A percentile compares a stretch with the other conserved stretches of the same genome.
Evolutionary conservation across 192 early-diverging fungal species (phyloP).

Genomic region (Backusella luteola): DNA sequence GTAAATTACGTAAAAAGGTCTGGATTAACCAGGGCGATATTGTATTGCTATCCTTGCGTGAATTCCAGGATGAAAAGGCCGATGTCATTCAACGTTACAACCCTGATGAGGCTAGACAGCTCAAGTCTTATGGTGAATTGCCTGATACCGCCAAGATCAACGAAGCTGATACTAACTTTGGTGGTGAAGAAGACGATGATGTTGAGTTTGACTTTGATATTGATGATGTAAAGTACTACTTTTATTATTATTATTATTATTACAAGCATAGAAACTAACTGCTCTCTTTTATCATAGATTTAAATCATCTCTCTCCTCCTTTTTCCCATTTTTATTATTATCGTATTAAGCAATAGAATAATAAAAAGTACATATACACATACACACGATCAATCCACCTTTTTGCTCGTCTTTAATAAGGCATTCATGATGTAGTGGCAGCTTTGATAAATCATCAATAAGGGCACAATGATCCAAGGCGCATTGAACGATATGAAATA

Average conservation of each 20-base stretch:
- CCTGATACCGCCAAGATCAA: constrained; percentile 85
- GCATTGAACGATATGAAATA: constrained; percentile 88
- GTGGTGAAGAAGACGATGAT: constrained; percentile 61
- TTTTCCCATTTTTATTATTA: not conserved
- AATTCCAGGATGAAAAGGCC: constrained; percentile 92
- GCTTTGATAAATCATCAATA: not conserved
- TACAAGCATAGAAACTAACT: not conserved
- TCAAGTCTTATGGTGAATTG: constrained; percentile 94
- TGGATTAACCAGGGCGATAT: constrained; percentile 95
- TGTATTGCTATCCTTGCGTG: constrained; percentile 85
- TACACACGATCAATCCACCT: not conserved
- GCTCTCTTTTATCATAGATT: constrained; percentile 4
- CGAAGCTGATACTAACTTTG: constrained; percentile 67
- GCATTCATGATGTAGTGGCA: not conserved
- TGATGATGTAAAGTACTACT: constrained; percentile 62
- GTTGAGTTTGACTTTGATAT: constrained; percentile 92
- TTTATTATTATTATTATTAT: not conserved
- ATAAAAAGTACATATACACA: not conserved
- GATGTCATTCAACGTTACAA: constrained; percentile 94
- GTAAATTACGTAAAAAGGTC: constrained; percentile 97
- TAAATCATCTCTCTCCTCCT: not conserved
- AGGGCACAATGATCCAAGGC: constrained; percentile 71
- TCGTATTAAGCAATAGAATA: not conserved
- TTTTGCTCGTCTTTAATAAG: not conserved
- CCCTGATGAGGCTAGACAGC: constrained; percentile 89